Conservation (phyloP, 495 filamentous ascomycete species). For the Talaromyces thailandensis region DNA sequence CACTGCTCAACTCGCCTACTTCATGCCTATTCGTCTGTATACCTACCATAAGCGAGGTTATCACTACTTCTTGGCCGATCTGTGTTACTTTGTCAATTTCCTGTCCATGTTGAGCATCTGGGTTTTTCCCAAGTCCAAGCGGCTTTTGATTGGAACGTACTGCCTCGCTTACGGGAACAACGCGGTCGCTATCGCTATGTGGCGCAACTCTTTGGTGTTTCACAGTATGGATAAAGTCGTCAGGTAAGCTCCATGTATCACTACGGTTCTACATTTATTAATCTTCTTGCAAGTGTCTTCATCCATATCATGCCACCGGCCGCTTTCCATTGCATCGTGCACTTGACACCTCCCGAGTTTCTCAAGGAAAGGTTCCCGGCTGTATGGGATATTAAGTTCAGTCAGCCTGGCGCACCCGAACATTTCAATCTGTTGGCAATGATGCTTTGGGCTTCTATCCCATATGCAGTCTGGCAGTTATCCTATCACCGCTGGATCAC, state of each 20-base stretch:
- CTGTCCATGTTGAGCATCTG: conserved; percentile 76
- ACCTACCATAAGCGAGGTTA: conserved; percentile 84
- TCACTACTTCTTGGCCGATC: conserved; percentile 94
- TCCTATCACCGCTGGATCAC: conserved; percentile 90
- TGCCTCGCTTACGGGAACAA: conserved; percentile 95
- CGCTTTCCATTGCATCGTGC: conserved; percentile 83
- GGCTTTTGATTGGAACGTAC: conserved; percentile 86
- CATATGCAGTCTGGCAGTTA: conserved; percentile 88
- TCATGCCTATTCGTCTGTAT: conserved; percentile 92
- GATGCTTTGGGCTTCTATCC: conserved; percentile 88
- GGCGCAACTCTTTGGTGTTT: conserved; percentile 96
- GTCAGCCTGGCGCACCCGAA: conserved; percentile 55
- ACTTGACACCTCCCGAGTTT: conserved; percentile 57
- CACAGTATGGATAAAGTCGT: conserved; percentile 95
- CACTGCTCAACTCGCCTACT: conserved; percentile 74
- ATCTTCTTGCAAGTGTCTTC: conserved; percentile 53
- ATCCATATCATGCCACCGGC: conserved; percentile 99
- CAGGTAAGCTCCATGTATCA: conserved; percentile 37
- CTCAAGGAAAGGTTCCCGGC: conserved; percentile 75
- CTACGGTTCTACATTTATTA: neutral
- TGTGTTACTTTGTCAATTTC: conserved; percentile 97
- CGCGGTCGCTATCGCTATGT: conserved; percentile 97
- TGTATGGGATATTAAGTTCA: conserved; percentile 71
- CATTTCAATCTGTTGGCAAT: conserved; percentile 78
- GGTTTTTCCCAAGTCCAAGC: conserved; percentile 84